Evolutionary conservation across 2,329 filamentous ascomycete species (phyloP).

Genomic region (Xylaria sp.): DNA sequence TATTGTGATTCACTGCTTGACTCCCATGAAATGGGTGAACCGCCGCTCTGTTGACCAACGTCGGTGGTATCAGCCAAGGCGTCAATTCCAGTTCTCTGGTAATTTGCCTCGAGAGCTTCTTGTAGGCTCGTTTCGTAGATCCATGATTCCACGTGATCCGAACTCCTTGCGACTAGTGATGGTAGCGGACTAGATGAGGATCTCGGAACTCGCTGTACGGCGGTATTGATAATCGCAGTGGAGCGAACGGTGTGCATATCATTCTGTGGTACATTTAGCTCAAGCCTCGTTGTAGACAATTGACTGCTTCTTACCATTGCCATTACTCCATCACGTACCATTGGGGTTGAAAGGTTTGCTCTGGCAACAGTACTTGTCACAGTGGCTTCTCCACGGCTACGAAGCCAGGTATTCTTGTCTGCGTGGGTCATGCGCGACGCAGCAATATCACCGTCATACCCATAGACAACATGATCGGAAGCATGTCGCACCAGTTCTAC

Average conservation of each 20-base stretch:
- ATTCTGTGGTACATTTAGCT: slow-evolving; percentile 23
- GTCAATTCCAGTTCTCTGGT: background rate
- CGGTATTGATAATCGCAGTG: background rate
- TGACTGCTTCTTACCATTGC: slow-evolving; percentile 19
- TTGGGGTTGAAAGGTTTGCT: background rate
- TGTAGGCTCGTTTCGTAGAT: background rate
- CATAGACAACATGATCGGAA: too few species aligned
- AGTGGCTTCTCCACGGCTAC: background rate
- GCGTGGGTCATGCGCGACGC: too few species aligned
- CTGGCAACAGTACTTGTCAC: background rate
- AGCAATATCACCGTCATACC: too few species aligned
- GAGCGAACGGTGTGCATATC: background rate
- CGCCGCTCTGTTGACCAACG: background rate
- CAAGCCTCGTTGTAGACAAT: background rate
- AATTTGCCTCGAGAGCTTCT: background rate
- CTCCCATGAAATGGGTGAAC: background rate
- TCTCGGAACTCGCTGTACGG: background rate
- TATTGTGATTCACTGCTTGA: background rate
- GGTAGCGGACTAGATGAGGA: background rate
- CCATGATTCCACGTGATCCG: background rate
- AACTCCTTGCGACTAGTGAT: background rate
- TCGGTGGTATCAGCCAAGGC: background rate
- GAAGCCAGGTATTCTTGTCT: too few species aligned
- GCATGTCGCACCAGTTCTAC: too few species aligned
- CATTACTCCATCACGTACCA: background rate